phyloP scores from a whole-genome alignment of 768 basidiomycete genomes.

The Coprinopsis strossmayeri region DNA sequence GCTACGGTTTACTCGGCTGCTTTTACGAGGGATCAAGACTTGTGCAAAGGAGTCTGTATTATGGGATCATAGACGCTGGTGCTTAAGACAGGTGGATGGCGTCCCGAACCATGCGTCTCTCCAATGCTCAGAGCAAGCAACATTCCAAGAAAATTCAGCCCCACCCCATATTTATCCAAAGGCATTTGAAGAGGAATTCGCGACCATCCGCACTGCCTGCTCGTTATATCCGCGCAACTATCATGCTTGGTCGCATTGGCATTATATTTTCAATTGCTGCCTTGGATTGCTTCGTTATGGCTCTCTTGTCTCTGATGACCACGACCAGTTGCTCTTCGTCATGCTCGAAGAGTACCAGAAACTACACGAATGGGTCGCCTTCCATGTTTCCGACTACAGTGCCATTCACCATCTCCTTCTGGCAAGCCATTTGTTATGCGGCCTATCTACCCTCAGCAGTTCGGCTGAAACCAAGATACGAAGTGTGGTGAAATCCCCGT shows the following conservation, averaged over 20 bases:
- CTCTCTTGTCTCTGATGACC: slow-evolving; percentile 12
- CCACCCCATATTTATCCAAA: slow-evolving; percentile 30
- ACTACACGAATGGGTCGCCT: slow-evolving; percentile 47
- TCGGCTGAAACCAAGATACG: background rate
- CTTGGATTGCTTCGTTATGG: slow-evolving; percentile 14
- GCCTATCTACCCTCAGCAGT: background rate
- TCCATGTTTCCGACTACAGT: slow-evolving; percentile 64
- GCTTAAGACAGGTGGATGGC: slow-evolving; percentile 33
- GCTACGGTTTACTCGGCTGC: slow-evolving; percentile 35
- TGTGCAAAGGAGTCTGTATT: slow-evolving; percentile 60
- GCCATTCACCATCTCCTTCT: slow-evolving; percentile 49
- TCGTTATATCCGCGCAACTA: slow-evolving; percentile 68
- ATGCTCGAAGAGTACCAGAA: slow-evolving; percentile 31
- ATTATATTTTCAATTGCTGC: slow-evolving; percentile 35
- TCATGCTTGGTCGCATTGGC: slow-evolving; percentile 65
- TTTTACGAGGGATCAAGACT: slow-evolving; percentile 45
- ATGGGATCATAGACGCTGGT: slow-evolving; percentile 70
- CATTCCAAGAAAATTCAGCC: slow-evolving; percentile 18
- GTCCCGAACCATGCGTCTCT: too few relatives aligned
- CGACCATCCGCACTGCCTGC: slow-evolving; percentile 41
- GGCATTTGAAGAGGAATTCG: slow-evolving; percentile 40
- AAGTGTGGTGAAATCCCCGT: slow-evolving; percentile 9
- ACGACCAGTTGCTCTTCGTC: slow-evolving; percentile 22
- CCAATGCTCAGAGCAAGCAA: too few relatives aligned
- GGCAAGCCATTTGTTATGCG: slow-evolving; percentile 23